Percentiles rank a stretch among this genome's conserved stretches.
phyloP scores from a whole-genome alignment of 2,329 filamentous ascomycete species.

The Aspergillus hiratsukae region DNA sequence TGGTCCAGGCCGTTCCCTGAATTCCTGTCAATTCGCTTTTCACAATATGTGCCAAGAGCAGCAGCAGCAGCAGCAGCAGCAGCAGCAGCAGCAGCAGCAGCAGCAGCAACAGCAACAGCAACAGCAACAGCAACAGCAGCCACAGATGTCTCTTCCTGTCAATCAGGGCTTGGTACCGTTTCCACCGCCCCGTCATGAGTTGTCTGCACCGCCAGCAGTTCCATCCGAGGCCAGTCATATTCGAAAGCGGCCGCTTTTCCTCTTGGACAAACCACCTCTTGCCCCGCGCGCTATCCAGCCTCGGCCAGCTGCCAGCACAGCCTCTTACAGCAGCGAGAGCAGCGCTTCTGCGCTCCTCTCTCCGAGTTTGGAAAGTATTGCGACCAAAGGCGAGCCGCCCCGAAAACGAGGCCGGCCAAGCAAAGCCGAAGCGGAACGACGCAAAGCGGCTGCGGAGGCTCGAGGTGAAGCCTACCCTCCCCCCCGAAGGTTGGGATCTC shows the following conservation, averaged over 20 bases:
- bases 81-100: slow-evolving; percentile 2
- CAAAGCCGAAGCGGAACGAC: slow-evolving; percentile 39
- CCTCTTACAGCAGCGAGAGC: slow-evolving; percentile 32
- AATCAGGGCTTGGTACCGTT: slow-evolving; percentile 11
- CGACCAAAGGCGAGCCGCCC: slow-evolving; percentile 28
- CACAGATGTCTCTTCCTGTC: slow-evolving; percentile 5
- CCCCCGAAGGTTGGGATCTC: slow-evolving; percentile 22
- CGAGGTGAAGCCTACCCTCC: slow-evolving; percentile 38
- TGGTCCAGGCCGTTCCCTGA: slow-evolving; percentile 35
- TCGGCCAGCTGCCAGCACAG: slow-evolving; percentile 31
- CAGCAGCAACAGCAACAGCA: too few relatives aligned
- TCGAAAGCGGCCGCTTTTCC: slow-evolving; percentile 30
- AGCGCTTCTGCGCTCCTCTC: slow-evolving; percentile 31
- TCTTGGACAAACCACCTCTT: slow-evolving; percentile 25
- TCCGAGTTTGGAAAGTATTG: slow-evolving; percentile 25
- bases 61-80: slow-evolving; percentile 1
- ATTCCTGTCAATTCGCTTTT: slow-evolving; percentile 34
- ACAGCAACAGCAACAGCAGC: background rate
- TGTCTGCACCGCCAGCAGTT: slow-evolving; percentile 16
- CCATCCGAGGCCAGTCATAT: slow-evolving; percentile 22
- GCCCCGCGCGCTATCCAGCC: slow-evolving; percentile 38
- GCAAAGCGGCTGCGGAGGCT: slow-evolving; percentile 34
- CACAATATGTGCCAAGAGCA: slow-evolving; percentile 29
- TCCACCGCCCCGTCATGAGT: slow-evolving; percentile 21
- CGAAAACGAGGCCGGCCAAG: slow-evolving; percentile 42